Percentiles rank a stretch among this genome's conserved stretches.
Evolutionary conservation across 257 asterid genomes (phyloP).

Genomic region (Catharanthus roseus): DNA sequence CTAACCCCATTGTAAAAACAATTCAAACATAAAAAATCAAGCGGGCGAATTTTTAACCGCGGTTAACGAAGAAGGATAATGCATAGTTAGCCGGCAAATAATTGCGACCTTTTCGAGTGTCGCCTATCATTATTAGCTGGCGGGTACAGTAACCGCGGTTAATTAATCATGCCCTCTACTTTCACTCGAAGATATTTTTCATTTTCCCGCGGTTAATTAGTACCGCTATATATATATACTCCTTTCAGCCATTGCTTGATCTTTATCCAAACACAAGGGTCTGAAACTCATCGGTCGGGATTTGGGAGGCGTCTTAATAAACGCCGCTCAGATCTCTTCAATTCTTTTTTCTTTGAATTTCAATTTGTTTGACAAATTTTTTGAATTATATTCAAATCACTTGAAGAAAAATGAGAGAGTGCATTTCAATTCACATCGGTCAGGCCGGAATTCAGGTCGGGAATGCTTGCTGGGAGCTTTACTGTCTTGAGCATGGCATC

Average conservation of each 20-base stretch:
- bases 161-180: neutral
- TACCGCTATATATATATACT: neutral
- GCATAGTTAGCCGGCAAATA: neutral
- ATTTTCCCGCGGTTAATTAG: neutral
- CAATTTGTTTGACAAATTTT: neutral
- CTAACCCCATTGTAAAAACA: neutral
- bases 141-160: neutral
- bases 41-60: neutral
- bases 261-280: neutral
- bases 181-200: neutral
- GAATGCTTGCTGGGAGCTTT: conserved; percentile 44
- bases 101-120: neutral
- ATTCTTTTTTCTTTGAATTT: neutral
- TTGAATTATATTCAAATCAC: neutral
- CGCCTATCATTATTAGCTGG: neutral
- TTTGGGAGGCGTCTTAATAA: conserved; percentile 28
- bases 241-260: neutral
- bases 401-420: conserved; percentile 21
- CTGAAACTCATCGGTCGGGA: neutral
- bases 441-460: conserved; percentile 38
- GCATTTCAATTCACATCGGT: conserved; percentile 26
- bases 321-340: conserved; percentile 16
- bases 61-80: neutral
- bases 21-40: neutral
- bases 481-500: too few species aligned